Percentiles rank a stretch among this genome's conserved stretches.
These are phyloP conservation scores for Limtongozyma cylindracea DNA, from an alignment of 805 yeast genomes.

Conservation along the genomic window DNA sequence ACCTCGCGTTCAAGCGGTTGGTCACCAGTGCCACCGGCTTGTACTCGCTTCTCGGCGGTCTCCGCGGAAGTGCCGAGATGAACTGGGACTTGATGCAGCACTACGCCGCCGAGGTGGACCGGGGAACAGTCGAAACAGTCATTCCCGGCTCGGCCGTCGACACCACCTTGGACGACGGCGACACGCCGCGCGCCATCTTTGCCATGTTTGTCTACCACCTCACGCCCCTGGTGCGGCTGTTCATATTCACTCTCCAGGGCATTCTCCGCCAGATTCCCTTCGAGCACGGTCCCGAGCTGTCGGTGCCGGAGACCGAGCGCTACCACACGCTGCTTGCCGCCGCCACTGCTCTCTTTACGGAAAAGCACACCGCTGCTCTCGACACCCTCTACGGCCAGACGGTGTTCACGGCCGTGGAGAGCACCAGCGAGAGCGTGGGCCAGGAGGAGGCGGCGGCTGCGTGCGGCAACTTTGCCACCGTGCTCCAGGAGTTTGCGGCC, in stretches of 20 bases:
- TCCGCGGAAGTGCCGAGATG: slow-evolving; percentile 43
- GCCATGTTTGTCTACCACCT: slow-evolving; percentile 39
- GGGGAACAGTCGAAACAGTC: no score
- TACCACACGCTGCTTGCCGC: slow-evolving; percentile 18
- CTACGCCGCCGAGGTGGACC: no score
- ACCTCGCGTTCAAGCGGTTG: slow-evolving; percentile 14
- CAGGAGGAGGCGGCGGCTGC: slow-evolving; percentile 70
- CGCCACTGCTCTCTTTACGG: slow-evolving; percentile 29
- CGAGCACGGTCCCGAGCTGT: slow-evolving; percentile 7
- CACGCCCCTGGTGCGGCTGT: slow-evolving; percentile 51
- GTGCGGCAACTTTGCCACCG: slow-evolving; percentile 55
- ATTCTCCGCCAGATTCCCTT: slow-evolving; percentile 37
- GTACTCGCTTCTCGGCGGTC: slow-evolving; percentile 35
- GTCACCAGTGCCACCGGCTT: slow-evolving; percentile 26
- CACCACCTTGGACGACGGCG: no score
- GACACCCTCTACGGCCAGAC: slow-evolving; percentile 29
- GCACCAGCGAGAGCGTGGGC: slow-evolving; percentile 19
- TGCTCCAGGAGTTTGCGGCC: slow-evolving; percentile 33
- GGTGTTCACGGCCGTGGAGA: slow-evolving; percentile 14
- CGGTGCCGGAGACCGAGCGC: slow-evolving; percentile 12
- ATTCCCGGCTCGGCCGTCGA: slow-evolving; percentile 5
- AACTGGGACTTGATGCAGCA: slow-evolving; percentile 26
- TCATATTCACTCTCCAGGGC: slow-evolving; percentile 33
- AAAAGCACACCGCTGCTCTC: slow-evolving; percentile 31
- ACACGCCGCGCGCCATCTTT: no score